These are phyloP conservation scores for Jamesozyma jinghongensis DNA, from an alignment of 805 yeast genomes.

Conservation along the genomic window DNA sequence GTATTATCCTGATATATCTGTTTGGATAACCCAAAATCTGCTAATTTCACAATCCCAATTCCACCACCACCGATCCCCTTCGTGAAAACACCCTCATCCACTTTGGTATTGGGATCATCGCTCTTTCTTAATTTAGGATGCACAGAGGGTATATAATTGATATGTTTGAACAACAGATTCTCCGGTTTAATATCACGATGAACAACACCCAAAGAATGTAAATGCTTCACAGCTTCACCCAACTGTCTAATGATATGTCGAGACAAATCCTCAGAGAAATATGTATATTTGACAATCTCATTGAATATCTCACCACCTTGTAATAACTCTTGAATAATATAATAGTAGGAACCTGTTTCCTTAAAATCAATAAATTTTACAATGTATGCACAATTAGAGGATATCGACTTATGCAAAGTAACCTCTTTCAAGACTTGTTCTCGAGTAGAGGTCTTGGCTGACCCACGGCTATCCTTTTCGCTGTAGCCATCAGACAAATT, in stretches of 20 bases:
- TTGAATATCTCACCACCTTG: slow-evolving; percentile 70
- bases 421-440: slow-evolving; percentile 75
- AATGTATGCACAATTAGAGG: slow-evolving; percentile 44
- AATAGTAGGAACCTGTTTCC: slow-evolving; percentile 52
- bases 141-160: slow-evolving; percentile 39
- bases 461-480: slow-evolving; percentile 6
- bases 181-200: slow-evolving; percentile 83
- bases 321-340: slow-evolving; percentile 64
- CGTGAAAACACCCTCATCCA: slow-evolving; percentile 79
- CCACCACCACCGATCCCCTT: slow-evolving; percentile 88
- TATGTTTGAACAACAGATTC: slow-evolving; percentile 57
- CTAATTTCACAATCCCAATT: slow-evolving; percentile 80
- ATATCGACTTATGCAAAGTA: slow-evolving; percentile 52
- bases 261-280: slow-evolving; percentile 54
- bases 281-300: slow-evolving; percentile 57
- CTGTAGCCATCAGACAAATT: slow-evolving; percentile 48
- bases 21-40: slow-evolving; percentile 93
- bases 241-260: slow-evolving; percentile 58
- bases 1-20: slow-evolving; percentile 81
- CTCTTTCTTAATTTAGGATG: slow-evolving; percentile 40
- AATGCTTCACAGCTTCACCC: slow-evolving; percentile 53
- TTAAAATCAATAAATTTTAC: slow-evolving; percentile 58
- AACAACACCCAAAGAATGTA: slow-evolving; percentile 70
- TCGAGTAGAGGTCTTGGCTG: slow-evolving; percentile 21
- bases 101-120: slow-evolving; percentile 59